These are phyloP conservation scores for Trametes villosa DNA, from an alignment of 768 basidiomycete species.

Conservation along the genomic window DNA sequence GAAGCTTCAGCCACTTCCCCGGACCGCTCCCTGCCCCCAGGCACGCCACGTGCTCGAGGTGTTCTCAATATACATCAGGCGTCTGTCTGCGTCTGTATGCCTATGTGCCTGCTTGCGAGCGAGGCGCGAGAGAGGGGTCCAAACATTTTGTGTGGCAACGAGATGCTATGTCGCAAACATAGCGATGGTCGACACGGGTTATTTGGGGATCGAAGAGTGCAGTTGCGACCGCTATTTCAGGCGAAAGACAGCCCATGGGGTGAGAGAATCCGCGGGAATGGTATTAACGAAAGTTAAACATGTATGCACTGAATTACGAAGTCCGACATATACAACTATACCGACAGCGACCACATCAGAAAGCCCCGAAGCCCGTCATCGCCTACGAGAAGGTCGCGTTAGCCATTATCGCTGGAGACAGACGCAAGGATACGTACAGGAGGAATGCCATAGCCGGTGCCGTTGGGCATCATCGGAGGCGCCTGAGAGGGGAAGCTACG, in stretches of 20 bases:
- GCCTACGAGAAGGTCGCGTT: slow-evolving; percentile 38
- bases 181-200: too few species aligned
- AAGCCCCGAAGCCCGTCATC: slow-evolving; percentile 67
- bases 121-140: too few species aligned
- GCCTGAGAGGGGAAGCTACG: slow-evolving; percentile 65
- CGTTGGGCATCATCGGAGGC: slow-evolving; percentile 62
- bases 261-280: slow-evolving; percentile 9
- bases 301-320: slow-evolving; percentile 25
- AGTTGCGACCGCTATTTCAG: too few species aligned
- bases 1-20: too few species aligned
- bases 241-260: neutral
- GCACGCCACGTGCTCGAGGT: too few species aligned
- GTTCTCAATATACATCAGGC: too few species aligned
- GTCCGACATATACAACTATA: slow-evolving; percentile 28
- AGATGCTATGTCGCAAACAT: too few species aligned
- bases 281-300: slow-evolving; percentile 23
- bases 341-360: slow-evolving; percentile 30
- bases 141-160: too few species aligned
- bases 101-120: too few species aligned
- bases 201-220: too few species aligned
- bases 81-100: too few species aligned
- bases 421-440: slow-evolving; percentile 49
- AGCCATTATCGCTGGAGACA: neutral
- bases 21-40: too few species aligned
- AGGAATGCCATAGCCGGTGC: slow-evolving; percentile 57